Evolutionary conservation across 345 rosid genomes (phyloP), one percentile per base, ranked within the genome.

Genomic region (Lepidium didymum): DNA sequence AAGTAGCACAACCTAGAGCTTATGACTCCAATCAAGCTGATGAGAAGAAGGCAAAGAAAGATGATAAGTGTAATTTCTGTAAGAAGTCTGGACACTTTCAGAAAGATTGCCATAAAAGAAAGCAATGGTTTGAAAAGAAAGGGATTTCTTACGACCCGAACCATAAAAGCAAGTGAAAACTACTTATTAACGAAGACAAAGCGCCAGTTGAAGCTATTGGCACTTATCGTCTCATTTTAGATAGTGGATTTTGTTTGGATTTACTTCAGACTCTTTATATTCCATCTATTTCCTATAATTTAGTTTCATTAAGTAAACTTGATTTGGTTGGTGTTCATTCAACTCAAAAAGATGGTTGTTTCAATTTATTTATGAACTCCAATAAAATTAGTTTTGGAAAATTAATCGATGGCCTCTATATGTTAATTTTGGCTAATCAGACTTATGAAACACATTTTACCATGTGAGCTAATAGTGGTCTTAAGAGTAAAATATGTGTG

Each of bases 111-210:
- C 3, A 12, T 37, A 52, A 52, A 52, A 52, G 36, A 65, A 62
- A 46, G 14, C 38, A 37, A 18, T 63, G 68, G 56, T 63, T 47
- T 1, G 21, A 47, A 50, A 65, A 65, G 29, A 65, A 65, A 46
- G 51, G 21, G 21, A 19, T 62, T 47, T 11, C 46, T 49, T 64
- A 64, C 21, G n/a, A 64, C 6, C 46, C 10, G 16, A 15, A 63
- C 5, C 35, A 64, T 36, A 64, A 36, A 49, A 6, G 1, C 57
- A 64, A 64, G 46, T 64, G 56, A 62, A 34, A 46, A 19, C 55
- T 62, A 35, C 13, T 14, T 60, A 14, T 3, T 42, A 62, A 46
- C 1, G 4, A 31, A 47, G 43, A 31, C 54, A 46, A 62, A 2
- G 8, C 38, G 14, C 51, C 6, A 25, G n/a, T 59, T 42, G 50